Evolutionary conservation across 2,329 filamentous ascomycete genomes (phyloP), one percentile per base, ranked within the genome.

Genomic region (Penicillium decumbens): DNA sequence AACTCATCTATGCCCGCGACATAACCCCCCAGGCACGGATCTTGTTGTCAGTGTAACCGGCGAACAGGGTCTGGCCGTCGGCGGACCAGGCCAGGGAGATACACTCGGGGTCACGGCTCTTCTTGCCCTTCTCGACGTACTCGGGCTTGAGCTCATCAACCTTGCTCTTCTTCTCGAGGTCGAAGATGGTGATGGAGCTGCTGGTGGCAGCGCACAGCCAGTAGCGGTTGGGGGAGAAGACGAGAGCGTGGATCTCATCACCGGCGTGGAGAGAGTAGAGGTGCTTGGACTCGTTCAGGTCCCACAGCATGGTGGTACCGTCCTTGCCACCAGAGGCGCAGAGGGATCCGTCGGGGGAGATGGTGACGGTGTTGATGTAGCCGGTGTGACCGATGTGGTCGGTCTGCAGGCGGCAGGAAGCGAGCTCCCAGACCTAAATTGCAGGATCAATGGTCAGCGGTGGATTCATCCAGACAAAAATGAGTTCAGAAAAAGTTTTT

Each of bases 161-260:
- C 88, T 96, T 97, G 87, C 87, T 95, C 91, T 98, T 98, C 91
- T 98, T 98, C 89, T 98, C 93, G 66, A 98, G 85, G 74, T 98
- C 93, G 81, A 98, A 98, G 84, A 98, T 97, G 84, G 96, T 96
- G 84, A 98, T 97, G 84, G 85, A 90, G 80, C 84, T 89, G 73
- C 89, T 83, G 60, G 93, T 98, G 74, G 93, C 93, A 73, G 93
- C 93, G 84, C 93, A 98, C 67, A 98, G 87, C 93, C 93, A 98
- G 89, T 98, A 98, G 77, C 93, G 88, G 89, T 98, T 98, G 74
- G 93, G 93, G 62, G 93, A 97, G 89, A 98, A 98, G 77, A 97
- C 93, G 65, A 98, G 92, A 67, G 93, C 92, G 82, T 98, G 93
- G 83, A 98, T 98, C 87, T 97, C 93, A 77, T 98, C 92, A 78